Percentiles rank a stretch among this genome's conserved stretches.
Evolutionary conservation across 441 rosid genomes (phyloP).

Genomic region (Erodium texanum): DNA sequence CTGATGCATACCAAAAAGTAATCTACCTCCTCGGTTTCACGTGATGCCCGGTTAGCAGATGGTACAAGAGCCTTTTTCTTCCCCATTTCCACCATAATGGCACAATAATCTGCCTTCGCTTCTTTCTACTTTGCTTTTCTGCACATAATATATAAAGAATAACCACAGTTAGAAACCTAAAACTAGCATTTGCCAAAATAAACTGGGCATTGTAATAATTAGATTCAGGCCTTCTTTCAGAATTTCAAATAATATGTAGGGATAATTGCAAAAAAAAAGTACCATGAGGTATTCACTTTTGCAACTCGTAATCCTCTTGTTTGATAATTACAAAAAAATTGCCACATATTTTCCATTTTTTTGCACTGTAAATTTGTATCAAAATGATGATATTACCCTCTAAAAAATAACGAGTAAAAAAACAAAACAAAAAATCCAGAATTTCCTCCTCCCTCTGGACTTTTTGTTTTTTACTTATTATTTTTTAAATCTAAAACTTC

Average conservation of each 20-base stretch:
- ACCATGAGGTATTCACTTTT: too few species aligned
- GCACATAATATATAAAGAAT: slow-evolving; percentile 17
- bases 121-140: slow-evolving; percentile 47
- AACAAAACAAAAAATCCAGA: too few species aligned
- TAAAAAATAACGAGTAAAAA: too few species aligned
- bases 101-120: slow-evolving; percentile 25
- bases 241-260: too few species aligned
- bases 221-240: not conserved
- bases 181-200: not conserved
- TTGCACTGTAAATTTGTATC: too few species aligned
- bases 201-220: not conserved
- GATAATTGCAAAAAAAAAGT: too few species aligned
- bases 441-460: too few species aligned
- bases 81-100: slow-evolving; percentile 79
- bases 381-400: too few species aligned
- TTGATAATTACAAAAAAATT: too few species aligned
- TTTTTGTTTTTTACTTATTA: too few species aligned
- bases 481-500: not conserved
- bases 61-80: slow-evolving; percentile 50
- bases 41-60: slow-evolving; percentile 35
- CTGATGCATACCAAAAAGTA: not conserved
- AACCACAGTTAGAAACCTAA: not conserved
- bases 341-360: too few species aligned
- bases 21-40: slow-evolving; percentile 25
- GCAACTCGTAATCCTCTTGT: slow-evolving; percentile 1